A percentile compares a stretch with the other conserved stretches of the same genome.
These are phyloP conservation scores for Sclerotinia borealis DNA, from an alignment of 2,329 filamentous ascomycete species.

Conservation along the genomic window DNA sequence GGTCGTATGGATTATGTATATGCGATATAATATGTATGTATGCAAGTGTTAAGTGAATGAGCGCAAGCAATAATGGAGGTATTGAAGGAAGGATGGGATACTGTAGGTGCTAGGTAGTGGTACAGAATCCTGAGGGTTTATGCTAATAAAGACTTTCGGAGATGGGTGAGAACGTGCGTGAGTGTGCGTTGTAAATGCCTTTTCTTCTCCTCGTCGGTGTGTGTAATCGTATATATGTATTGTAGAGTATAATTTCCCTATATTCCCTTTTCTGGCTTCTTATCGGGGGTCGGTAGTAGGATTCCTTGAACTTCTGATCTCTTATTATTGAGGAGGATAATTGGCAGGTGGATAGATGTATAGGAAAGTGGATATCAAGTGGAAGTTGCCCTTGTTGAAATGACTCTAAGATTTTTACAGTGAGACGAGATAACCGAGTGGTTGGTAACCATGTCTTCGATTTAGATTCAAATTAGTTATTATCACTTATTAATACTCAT, in stretches of 20 bases:
- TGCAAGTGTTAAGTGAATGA: no score
- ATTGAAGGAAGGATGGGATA: neutral
- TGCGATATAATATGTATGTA: neutral
- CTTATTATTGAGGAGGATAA: neutral
- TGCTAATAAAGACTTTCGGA: neutral
- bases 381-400: neutral
- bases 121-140: neutral
- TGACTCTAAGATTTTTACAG: neutral
- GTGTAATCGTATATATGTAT: neutral
- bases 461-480: neutral
- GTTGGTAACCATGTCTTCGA: neutral
- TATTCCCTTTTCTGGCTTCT: neutral
- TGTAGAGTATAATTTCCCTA: neutral
- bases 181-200: neutral
- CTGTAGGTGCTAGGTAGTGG: neutral
- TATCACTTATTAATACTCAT: neutral
- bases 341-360: neutral
- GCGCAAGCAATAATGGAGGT: neutral
- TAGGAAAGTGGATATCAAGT: neutral
- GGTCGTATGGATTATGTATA: neutral
- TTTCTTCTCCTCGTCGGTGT: neutral
- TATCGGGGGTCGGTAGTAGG: neutral
- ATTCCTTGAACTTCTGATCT: neutral
- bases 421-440: slow-evolving; percentile 5
- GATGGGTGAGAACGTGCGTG: neutral